Conservation (phyloP, 192 early-diverging fungal genomes). For the Physocladia obscura region DNA sequence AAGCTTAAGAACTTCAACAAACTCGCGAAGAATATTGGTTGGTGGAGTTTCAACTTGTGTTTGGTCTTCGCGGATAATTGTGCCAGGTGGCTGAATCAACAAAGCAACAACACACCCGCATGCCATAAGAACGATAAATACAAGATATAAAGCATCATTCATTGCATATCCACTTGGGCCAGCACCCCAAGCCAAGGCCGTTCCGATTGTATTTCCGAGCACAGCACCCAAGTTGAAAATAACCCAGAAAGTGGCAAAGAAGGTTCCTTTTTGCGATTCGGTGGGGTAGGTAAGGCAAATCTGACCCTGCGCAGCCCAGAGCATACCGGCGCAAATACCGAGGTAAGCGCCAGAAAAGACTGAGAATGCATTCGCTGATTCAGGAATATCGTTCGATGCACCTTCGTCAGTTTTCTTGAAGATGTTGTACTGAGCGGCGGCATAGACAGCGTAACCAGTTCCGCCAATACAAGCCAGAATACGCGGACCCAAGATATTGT, state of each 20-base stretch:
- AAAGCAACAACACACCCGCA: slow-evolving; percentile 46
- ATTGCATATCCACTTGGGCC: slow-evolving; percentile 41
- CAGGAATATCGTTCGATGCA: slow-evolving; percentile 27
- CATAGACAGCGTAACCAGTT: slow-evolving; percentile 72
- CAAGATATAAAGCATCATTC: slow-evolving; percentile 71
- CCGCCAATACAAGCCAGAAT: slow-evolving; percentile 69
- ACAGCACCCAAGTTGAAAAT: slow-evolving; percentile 83
- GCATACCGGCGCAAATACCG: slow-evolving; percentile 79
- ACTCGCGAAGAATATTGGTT: slow-evolving; percentile 64
- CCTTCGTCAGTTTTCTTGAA: slow-evolving; percentile 58
- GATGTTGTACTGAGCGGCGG: slow-evolving; percentile 70
- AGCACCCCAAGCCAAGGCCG: slow-evolving; percentile 68
- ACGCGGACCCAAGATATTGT: slow-evolving; percentile 77
- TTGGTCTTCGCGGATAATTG: slow-evolving; percentile 75
- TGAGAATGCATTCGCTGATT: slow-evolving; percentile 51
- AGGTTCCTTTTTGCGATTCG: slow-evolving; percentile 78
- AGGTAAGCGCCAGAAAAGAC: slow-evolving; percentile 77
- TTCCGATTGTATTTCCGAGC: slow-evolving; percentile 72
- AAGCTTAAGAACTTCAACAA: slow-evolving; percentile 54
- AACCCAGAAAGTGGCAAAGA: slow-evolving; percentile 84
- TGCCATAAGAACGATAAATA: slow-evolving; percentile 67
- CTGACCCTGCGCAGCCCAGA: slow-evolving; percentile 58
- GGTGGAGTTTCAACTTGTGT: slow-evolving; percentile 62
- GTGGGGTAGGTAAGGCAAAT: slow-evolving; percentile 86
- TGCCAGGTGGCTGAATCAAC: slow-evolving; percentile 57